Evolutionary conservation across 2,329 filamentous ascomycete genomes (phyloP).

Genomic region (Sporothrix schenckii): DNA sequence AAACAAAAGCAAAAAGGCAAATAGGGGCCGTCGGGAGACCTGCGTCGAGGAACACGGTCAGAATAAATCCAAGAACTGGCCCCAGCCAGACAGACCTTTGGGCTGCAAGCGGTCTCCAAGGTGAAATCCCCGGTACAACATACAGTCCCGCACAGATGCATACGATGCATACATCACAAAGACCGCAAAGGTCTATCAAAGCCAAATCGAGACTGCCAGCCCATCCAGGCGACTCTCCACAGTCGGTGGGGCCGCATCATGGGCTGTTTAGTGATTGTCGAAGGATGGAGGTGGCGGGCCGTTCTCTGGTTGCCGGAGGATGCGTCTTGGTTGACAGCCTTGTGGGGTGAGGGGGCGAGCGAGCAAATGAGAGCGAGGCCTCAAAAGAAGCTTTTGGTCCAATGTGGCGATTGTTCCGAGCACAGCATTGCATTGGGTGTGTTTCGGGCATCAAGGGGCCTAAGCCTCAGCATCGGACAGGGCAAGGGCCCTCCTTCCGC

Average conservation of each 20-base stretch:
- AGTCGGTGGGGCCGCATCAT: neutral
- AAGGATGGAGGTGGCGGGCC: neutral
- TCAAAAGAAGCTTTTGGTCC: neutral
- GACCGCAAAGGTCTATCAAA: neutral
- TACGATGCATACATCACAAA: neutral
- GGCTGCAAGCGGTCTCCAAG: slow-evolving; percentile 2
- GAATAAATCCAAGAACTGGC: neutral
- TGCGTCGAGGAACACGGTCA: neutral
- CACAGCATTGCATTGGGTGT: neutral
- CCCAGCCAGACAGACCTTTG: neutral
- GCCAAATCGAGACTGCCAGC: neutral
- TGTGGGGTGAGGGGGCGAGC: neutral
- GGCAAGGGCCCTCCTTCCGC: slow-evolving; percentile 9
- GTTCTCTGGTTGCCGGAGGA: neutral
- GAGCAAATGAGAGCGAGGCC: neutral
- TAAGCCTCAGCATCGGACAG: neutral
- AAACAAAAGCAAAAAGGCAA: neutral
- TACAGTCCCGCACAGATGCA: neutral
- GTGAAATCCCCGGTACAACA: neutral
- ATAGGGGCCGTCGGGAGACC: neutral
- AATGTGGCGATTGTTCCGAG: slow-evolving; percentile 5
- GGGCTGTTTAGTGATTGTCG: neutral
- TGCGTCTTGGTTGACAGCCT: neutral
- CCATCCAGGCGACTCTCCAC: neutral
- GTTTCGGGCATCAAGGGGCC: neutral